Evolutionary conservation across 495 filamentous ascomycete species (phyloP).

Genomic region (Hyaloscypha bicolor): DNA sequence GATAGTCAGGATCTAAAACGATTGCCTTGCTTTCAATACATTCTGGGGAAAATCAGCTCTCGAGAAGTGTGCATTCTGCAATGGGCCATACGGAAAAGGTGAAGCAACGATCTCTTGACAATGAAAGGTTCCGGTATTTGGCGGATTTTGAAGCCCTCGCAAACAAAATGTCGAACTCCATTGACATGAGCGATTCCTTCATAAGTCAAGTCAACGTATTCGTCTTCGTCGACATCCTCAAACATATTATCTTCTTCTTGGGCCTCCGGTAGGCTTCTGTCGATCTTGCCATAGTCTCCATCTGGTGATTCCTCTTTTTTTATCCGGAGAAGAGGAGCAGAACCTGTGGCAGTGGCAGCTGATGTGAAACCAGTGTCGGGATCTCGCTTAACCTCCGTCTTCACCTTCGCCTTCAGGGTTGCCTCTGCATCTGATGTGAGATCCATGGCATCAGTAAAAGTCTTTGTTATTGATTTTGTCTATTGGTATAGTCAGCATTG

Average conservation of each 20-base stretch:
- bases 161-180: slow-evolving; percentile 30
- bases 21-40: slow-evolving; percentile 39
- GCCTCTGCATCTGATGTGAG: not conserved
- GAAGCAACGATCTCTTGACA: slow-evolving; percentile 11
- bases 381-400: slow-evolving; percentile 1
- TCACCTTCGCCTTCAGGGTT: not conserved
- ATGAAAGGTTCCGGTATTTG: slow-evolving; percentile 29
- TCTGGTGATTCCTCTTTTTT: slow-evolving; percentile 24
- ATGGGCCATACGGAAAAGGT: slow-evolving; percentile 4
- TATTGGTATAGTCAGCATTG: not conserved
- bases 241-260: slow-evolving; percentile 17
- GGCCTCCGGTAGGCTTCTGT: slow-evolving; percentile 13
- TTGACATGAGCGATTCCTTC: slow-evolving; percentile 27
- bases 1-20: slow-evolving; percentile 50
- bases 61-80: not conserved
- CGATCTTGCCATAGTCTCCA: slow-evolving; percentile 5
- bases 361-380: not conserved
- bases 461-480: not conserved
- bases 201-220: slow-evolving; percentile 24
- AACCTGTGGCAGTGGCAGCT: not conserved
- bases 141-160: slow-evolving; percentile 31
- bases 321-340: not conserved
- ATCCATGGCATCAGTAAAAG: not conserved
- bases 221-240: slow-evolving; percentile 16
- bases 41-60: slow-evolving; percentile 20